Conservation (phyloP, 2,329 filamentous ascomycete genomes). For the Sordariomycetes sp. region DNA sequence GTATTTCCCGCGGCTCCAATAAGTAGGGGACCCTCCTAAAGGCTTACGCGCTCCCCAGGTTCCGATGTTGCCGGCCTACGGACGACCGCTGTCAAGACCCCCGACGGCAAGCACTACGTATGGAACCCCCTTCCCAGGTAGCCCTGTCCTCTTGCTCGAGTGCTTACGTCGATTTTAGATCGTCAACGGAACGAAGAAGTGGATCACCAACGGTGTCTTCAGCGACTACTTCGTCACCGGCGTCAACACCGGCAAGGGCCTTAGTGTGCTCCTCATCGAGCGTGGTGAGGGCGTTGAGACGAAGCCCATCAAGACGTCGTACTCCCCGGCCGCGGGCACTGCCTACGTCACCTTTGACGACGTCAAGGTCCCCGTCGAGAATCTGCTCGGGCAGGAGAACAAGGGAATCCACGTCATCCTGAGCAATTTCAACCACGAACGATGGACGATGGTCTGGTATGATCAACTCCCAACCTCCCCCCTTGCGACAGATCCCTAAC, state of each 20-base stretch:
- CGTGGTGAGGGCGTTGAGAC: conserved; percentile 67
- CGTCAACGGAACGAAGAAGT: conserved; percentile 70
- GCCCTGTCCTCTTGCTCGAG: neutral
- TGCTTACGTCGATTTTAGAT: conserved; percentile 20
- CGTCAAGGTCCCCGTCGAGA: conserved; percentile 71
- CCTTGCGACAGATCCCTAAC: neutral
- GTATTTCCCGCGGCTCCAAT: neutral
- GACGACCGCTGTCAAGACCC: conserved; percentile 67
- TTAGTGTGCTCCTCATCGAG: conserved; percentile 67
- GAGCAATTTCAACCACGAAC: conserved; percentile 82
- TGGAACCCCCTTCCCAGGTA: conserved; percentile 1
- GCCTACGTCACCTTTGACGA: conserved; percentile 76
- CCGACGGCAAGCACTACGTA: conserved; percentile 64
- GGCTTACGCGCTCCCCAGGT: neutral
- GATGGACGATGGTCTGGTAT: conserved; percentile 62
- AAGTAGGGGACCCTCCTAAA: neutral
- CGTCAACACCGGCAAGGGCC: conserved; percentile 68
- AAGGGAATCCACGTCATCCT: conserved; percentile 79
- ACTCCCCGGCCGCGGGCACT: conserved; percentile 70
- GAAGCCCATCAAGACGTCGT: conserved; percentile 68
- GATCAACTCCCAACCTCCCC: conserved; percentile 13
- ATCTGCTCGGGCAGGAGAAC: conserved; percentile 72
- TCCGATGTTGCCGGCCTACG: conserved; percentile 67
- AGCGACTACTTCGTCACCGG: conserved; percentile 76
- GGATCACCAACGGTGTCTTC: conserved; percentile 76